Conservation (phyloP, 225 moss, liverwort and hornwort species). For the Climacium dendroides region DNA sequence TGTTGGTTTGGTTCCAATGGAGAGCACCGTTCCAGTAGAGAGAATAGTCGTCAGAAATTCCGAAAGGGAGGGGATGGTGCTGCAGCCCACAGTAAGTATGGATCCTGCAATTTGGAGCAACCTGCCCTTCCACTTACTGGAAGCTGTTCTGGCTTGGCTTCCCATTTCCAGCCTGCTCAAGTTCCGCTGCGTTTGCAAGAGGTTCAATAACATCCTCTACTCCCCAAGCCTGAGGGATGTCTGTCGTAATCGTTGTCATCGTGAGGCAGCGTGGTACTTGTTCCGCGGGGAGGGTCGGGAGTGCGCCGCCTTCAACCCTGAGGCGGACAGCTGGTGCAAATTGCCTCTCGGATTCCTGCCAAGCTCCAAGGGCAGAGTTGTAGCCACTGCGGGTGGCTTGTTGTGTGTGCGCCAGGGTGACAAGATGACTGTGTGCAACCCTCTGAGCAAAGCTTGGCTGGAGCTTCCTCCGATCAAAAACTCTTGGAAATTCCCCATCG, state of each 20-base stretch:
- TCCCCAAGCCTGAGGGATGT: slow-evolving; percentile 26
- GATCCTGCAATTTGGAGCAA: slow-evolving; percentile 48
- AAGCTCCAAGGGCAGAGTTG: slow-evolving; percentile 41
- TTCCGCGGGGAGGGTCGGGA: slow-evolving; percentile 61
- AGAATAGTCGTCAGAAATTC: neutral
- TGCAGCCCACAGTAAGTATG: neutral
- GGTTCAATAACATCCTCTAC: slow-evolving; percentile 42
- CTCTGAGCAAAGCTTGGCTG: slow-evolving; percentile 49
- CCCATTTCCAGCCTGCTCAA: slow-evolving; percentile 53
- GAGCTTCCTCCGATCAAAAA: slow-evolving; percentile 42
- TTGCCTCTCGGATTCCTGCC: slow-evolving; percentile 57
- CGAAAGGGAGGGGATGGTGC: neutral
- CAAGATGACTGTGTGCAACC: slow-evolving; percentile 65
- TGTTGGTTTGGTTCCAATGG: neutral
- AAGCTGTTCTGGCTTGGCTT: slow-evolving; percentile 38
- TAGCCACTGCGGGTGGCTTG: slow-evolving; percentile 65
- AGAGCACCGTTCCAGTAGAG: neutral
- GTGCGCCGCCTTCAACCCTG: slow-evolving; percentile 60
- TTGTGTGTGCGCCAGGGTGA: slow-evolving; percentile 61
- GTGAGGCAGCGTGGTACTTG: slow-evolving; percentile 41
- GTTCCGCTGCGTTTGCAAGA: slow-evolving; percentile 56
- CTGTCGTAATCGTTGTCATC: neutral
- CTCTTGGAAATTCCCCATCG: slow-evolving; percentile 68
- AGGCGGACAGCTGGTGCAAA: slow-evolving; percentile 42
- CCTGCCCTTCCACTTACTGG: slow-evolving; percentile 55